Percentiles rank a stretch among this genome's conserved stretches.
Conservation (phyloP, 2,329 filamentous ascomycete genomes). For the Aspergillus awamori region DNA sequence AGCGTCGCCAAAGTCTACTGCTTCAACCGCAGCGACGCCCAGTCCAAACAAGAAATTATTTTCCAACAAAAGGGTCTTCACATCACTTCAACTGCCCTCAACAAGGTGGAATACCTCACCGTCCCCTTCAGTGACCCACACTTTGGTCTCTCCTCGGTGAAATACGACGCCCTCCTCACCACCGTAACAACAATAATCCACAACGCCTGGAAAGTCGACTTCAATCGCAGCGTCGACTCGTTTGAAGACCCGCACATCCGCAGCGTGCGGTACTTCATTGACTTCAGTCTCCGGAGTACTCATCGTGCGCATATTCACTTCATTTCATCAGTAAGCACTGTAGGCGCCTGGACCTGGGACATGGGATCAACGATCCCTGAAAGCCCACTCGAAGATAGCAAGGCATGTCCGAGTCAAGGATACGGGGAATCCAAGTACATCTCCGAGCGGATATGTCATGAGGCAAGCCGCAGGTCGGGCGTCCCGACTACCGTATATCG, state of each 20-base stretch:
- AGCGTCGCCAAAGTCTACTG: not conserved
- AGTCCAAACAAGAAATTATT: not conserved
- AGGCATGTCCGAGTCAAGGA: not conserved
- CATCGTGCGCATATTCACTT: constrained; percentile 29
- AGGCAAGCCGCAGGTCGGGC: not conserved
- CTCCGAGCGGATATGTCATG: not conserved
- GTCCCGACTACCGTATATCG: not conserved
- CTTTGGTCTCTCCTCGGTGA: not conserved
- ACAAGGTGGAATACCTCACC: not conserved
- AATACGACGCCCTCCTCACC: constrained; percentile 27
- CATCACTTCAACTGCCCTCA: not conserved
- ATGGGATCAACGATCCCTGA: not conserved
- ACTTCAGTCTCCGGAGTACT: constrained; percentile 24
- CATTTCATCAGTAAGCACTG: constrained; percentile 31
- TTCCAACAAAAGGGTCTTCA: not conserved
- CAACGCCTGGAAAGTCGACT: constrained; percentile 44
- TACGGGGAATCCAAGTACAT: not conserved
- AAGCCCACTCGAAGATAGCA: not conserved
- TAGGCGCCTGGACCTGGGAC: constrained; percentile 21
- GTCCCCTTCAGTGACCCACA: not conserved
- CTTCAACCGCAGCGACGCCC: not conserved
- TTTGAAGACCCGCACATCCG: constrained; percentile 36
- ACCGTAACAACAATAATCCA: constrained; percentile 36
- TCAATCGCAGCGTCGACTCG: constrained; percentile 33
- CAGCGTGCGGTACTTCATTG: constrained; percentile 31